Evolutionary conservation across 345 rosid genomes (phyloP).

Genomic region (Nephelium lappaceum): DNA sequence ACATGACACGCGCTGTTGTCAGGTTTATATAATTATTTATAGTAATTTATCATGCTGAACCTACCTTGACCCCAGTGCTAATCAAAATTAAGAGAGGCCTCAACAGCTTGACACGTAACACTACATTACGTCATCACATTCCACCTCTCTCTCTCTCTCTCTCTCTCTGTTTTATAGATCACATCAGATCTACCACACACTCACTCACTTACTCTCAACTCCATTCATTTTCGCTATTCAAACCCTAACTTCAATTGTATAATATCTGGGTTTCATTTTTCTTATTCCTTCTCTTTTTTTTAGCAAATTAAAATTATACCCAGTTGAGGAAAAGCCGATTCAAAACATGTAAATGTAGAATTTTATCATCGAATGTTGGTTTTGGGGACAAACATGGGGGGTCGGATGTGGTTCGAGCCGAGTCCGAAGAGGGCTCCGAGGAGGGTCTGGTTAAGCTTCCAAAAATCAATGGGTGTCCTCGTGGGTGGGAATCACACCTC

Average conservation of each 20-base stretch:
- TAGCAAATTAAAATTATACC: neutral
- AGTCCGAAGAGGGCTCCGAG: constrained; percentile 48
- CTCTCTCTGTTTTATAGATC: neutral
- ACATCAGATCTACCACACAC: neutral
- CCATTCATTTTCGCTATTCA: neutral
- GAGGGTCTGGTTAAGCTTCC: constrained; percentile 71
- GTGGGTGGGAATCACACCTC: constrained; percentile 99
- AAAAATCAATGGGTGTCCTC: constrained; percentile 80
- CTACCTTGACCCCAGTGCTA: neutral
- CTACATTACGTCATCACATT: neutral
- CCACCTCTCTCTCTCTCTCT: neutral
- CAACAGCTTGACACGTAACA: neutral
- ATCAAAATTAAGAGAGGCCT: neutral
- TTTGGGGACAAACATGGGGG: constrained; percentile 42
- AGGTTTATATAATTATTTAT: too few relatives aligned
- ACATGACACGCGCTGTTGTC: too few relatives aligned
- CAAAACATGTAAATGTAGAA: constrained; percentile 30
- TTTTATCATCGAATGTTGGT: constrained; percentile 22
- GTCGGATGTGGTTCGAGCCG: constrained; percentile 38
- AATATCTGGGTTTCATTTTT: neutral
- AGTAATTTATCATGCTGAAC: too few relatives aligned
- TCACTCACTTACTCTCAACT: neutral
- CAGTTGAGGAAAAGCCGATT: neutral
- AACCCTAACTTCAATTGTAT: constrained; percentile 12
- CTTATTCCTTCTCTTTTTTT: neutral